phyloP scores from a whole-genome alignment of 345 rosid species.

The Aegle marmelos region DNA sequence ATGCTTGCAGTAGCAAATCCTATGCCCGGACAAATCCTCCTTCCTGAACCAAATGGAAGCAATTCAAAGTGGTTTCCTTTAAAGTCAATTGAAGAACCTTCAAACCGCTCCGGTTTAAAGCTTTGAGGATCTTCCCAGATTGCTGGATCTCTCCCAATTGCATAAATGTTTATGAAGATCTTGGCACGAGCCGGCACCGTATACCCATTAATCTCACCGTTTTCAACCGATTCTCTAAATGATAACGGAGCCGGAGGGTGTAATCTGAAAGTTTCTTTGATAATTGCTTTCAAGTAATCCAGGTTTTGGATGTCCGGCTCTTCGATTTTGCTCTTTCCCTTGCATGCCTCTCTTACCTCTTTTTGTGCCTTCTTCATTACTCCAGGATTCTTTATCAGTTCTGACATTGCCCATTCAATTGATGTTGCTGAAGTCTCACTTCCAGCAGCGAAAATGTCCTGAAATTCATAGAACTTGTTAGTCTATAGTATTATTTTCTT shows the following conservation, averaged over 20 bases:
- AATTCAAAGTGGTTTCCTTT: slow-evolving; percentile 15
- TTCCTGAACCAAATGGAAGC: too few species aligned
- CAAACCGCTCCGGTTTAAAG: background rate
- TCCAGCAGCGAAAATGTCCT: slow-evolving; percentile 23
- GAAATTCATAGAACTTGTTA: background rate
- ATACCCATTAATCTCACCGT: slow-evolving; percentile 20
- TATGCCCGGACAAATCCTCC: too few species aligned
- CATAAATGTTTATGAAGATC: slow-evolving; percentile 22
- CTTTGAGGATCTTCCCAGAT: slow-evolving; percentile 14
- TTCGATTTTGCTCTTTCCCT: slow-evolving; percentile 6
- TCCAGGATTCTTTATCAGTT: slow-evolving; percentile 9
- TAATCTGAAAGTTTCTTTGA: slow-evolving; percentile 22
- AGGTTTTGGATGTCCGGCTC: slow-evolving; percentile 16
- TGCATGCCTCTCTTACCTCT: slow-evolving; percentile 10
- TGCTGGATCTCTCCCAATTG: slow-evolving; percentile 27
- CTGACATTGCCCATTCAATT: slow-evolving; percentile 21
- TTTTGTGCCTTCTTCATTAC: slow-evolving; percentile 11
- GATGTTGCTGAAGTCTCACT: slow-evolving; percentile 22
- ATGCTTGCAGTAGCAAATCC: too few species aligned
- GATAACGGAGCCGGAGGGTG: slow-evolving; percentile 23
- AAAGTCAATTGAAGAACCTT: background rate
- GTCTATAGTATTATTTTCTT: background rate
- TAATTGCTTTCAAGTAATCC: slow-evolving; percentile 4
- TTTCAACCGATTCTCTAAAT: slow-evolving; percentile 21
- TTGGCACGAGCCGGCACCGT: slow-evolving; percentile 15